These are phyloP conservation scores for Penicillium mononematosum DNA, from an alignment of 495 filamentous ascomycete genomes.

Conservation along the genomic window DNA sequence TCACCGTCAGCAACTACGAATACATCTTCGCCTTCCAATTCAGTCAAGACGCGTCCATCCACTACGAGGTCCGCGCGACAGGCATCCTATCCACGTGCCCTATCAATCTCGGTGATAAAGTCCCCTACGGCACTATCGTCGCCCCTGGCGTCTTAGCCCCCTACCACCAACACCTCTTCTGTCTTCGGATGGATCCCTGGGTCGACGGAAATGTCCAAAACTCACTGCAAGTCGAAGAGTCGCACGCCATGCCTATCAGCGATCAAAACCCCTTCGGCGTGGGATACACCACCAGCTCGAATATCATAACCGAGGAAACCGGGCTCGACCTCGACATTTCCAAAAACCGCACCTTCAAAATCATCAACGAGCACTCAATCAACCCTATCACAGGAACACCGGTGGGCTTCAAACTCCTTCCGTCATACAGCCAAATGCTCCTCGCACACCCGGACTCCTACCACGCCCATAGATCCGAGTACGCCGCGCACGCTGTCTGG, in stretches of 20 bases:
- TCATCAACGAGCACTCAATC: constrained; percentile 66
- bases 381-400: constrained; percentile 73
- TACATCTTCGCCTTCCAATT: constrained; percentile 85
- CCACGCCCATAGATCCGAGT: constrained; percentile 75
- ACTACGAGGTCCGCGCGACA: constrained; percentile 81
- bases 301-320: constrained; percentile 55
- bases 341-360: constrained; percentile 72
- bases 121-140: constrained; percentile 77
- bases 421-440: constrained; percentile 72
- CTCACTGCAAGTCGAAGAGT: constrained; percentile 66
- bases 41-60: constrained; percentile 73
- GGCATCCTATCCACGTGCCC: constrained; percentile 82
- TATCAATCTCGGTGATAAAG: constrained; percentile 53
- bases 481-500: constrained; percentile 74
- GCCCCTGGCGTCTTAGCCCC: constrained; percentile 77
- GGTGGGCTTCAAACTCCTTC: constrained; percentile 74
- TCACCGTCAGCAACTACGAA: constrained; percentile 81
- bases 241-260: constrained; percentile 63
- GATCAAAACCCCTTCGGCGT: constrained; percentile 72
- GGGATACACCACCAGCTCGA: constrained; percentile 62
- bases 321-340: constrained; percentile 62
- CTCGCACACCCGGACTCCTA: constrained; percentile 67
- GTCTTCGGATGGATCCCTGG: constrained; percentile 77
- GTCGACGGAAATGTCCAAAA: constrained; percentile 68
- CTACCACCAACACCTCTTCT: constrained; percentile 89